phyloP scores from a whole-genome alignment of 2,329 filamentous ascomycete species.

The Geosmithia morbida region DNA sequence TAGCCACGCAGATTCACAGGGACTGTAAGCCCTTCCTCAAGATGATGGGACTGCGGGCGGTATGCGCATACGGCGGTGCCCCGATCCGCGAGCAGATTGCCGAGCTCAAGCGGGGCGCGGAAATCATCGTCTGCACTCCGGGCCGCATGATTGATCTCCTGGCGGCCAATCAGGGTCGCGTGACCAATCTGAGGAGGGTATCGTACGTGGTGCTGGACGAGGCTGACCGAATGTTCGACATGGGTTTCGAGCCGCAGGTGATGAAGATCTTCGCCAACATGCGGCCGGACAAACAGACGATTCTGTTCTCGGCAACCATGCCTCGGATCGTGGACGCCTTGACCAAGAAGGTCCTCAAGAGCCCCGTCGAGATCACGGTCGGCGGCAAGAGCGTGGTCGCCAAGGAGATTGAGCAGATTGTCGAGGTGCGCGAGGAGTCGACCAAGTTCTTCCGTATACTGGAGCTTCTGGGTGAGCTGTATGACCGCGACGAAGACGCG shows the following conservation, averaged over 20 bases:
- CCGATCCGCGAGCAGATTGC: conserved; percentile 97
- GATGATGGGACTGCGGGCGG: conserved; percentile 67
- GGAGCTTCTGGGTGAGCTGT: conserved; percentile 75
- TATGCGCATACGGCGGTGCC: conserved; percentile 88
- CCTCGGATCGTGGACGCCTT: conserved; percentile 83
- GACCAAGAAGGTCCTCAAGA: conserved; percentile 74
- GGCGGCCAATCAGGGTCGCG: conserved; percentile 83
- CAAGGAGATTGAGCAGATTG: conserved; percentile 84
- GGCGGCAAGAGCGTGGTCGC: conserved; percentile 78
- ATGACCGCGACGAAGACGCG: conserved; percentile 77
- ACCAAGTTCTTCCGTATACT: conserved; percentile 75
- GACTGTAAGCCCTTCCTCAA: conserved; percentile 94
- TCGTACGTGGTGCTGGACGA: conserved; percentile 95
- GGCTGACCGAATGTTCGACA: conserved; percentile 98
- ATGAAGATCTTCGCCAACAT: conserved; percentile 92
- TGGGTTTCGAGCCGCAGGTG: conserved; percentile 97
- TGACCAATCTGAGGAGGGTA: conserved; percentile 78
- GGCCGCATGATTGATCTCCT: conserved; percentile 92
- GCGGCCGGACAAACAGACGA: conserved; percentile 82
- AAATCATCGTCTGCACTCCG: conserved; percentile 90
- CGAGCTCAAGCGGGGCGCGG: conserved; percentile 85
- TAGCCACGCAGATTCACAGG: conserved; percentile 84
- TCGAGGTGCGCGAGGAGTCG: conserved; percentile 72
- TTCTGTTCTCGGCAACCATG: conserved; percentile 94
- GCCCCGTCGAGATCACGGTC: conserved; percentile 82